A percentile compares a stretch with the other conserved stretches of the same genome.
Conservation (phyloP, 306 rosid species). For the Trifolium pratense region DNA sequence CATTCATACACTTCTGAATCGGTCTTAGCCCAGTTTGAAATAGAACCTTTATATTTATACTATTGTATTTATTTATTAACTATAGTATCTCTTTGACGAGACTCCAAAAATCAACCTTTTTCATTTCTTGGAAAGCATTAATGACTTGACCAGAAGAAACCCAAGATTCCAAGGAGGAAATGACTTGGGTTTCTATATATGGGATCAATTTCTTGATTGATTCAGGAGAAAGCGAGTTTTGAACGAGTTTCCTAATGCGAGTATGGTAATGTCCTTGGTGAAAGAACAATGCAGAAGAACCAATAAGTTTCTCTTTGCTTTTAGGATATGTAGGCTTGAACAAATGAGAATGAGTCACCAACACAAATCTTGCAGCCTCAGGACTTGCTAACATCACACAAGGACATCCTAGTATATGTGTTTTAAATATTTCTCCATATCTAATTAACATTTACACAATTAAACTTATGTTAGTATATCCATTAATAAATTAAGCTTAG, state of each 20-base stretch:
- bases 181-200: conserved; percentile 53
- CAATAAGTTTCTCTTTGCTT: conserved; percentile 85
- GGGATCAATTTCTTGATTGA: conserved; percentile 56
- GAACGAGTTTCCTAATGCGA: conserved; percentile 71
- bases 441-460: conserved; percentile 41
- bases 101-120: conserved; percentile 53
- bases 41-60: neutral
- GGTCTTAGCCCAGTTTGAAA: no score
- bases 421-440: conserved; percentile 86
- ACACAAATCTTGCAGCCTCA: conserved; percentile 79
- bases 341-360: conserved; percentile 77
- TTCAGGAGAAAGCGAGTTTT: conserved; percentile 62
- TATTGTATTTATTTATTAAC: neutral
- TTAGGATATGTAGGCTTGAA: conserved; percentile 92
- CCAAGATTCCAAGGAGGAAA: conserved; percentile 70
- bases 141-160: conserved; percentile 50
- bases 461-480: neutral
- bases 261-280: conserved; percentile 85
- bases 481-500: neutral
- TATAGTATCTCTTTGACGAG: neutral
- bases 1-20: no score
- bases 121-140: conserved; percentile 70
- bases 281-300: conserved; percentile 84
- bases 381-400: conserved; percentile 89
- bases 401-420: conserved; percentile 75